A percentile compares a stretch with the other conserved stretches of the same genome.
Evolutionary conservation across 345 rosid species (phyloP).

Genomic region (Populus nigra): DNA sequence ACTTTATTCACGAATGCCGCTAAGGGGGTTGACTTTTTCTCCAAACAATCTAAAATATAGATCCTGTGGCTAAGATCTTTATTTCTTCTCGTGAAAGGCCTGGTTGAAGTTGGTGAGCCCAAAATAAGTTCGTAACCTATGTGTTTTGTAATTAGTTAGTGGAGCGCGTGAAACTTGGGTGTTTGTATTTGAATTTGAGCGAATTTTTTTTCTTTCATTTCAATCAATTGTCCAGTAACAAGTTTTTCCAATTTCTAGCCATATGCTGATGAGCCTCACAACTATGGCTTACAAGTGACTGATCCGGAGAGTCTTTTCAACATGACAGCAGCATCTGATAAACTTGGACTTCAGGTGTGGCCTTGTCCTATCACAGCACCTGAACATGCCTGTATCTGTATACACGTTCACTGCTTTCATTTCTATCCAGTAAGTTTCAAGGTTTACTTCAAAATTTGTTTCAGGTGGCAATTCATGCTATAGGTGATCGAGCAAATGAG

Average conservation of each 20-base stretch:
- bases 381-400: neutral
- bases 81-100: too few species aligned
- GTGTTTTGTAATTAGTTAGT: neutral
- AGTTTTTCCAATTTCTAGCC: constrained; percentile 43
- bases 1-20: too few species aligned
- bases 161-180: neutral
- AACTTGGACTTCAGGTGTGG: constrained; percentile 76
- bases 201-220: neutral
- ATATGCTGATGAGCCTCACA: constrained; percentile 63
- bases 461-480: constrained; percentile 93
- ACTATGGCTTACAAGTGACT: constrained; percentile 60
- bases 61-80: too few species aligned
- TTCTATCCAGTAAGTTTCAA: neutral
- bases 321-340: constrained; percentile 69
- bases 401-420: neutral
- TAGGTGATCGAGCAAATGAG: constrained; percentile 89
- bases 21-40: too few species aligned
- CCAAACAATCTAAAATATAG: too few species aligned
- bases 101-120: too few species aligned
- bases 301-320: constrained; percentile 58
- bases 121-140: too few species aligned
- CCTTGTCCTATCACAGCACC: neutral
- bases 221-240: neutral
- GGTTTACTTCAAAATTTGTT: constrained; percentile 8
- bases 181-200: neutral